These are phyloP conservation scores for Scutellaria minor DNA, from an alignment of 257 asterid species.

Conservation along the genomic window DNA sequence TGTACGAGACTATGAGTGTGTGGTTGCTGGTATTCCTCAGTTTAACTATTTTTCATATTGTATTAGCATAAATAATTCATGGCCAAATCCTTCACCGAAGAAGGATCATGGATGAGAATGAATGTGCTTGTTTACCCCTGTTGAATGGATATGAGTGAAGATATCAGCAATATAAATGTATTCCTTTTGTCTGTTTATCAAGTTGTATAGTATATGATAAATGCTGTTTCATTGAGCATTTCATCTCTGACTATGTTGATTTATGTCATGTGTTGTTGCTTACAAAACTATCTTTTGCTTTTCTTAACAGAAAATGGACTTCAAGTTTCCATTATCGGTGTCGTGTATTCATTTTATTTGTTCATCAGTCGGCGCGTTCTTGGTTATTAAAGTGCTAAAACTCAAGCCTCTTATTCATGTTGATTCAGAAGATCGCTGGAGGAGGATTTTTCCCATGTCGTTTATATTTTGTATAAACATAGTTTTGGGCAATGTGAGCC, in stretches of 20 bases:
- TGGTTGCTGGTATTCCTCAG: not conserved
- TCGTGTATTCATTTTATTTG: conserved; percentile 72
- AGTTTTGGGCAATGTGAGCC: conserved; percentile 77
- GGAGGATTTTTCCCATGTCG: conserved; percentile 84
- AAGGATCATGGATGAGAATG: conserved; percentile 4
- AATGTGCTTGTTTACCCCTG: not conserved
- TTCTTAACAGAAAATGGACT: conserved; percentile 60
- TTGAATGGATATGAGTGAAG: conserved; percentile 21
- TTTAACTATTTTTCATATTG: not conserved
- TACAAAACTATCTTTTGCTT: not conserved
- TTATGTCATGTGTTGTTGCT: conserved; percentile 28
- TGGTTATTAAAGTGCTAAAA: conserved; percentile 71
- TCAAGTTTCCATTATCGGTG: conserved; percentile 69
- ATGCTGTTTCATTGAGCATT: no score
- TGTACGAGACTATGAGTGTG: not conserved
- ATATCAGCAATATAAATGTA: conserved; percentile 9
- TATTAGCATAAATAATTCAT: not conserved
- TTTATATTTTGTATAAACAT: conserved; percentile 78
- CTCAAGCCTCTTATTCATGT: conserved; percentile 74
- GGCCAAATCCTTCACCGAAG: not conserved
- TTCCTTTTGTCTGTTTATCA: conserved; percentile 7
- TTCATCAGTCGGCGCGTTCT: conserved; percentile 65
- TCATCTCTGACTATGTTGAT: not conserved
- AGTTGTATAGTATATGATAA: not conserved
- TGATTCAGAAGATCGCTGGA: conserved; percentile 75